Conservation (phyloP, 1,284 basidiomycete species). For the Trichosporon faecale region DNA sequence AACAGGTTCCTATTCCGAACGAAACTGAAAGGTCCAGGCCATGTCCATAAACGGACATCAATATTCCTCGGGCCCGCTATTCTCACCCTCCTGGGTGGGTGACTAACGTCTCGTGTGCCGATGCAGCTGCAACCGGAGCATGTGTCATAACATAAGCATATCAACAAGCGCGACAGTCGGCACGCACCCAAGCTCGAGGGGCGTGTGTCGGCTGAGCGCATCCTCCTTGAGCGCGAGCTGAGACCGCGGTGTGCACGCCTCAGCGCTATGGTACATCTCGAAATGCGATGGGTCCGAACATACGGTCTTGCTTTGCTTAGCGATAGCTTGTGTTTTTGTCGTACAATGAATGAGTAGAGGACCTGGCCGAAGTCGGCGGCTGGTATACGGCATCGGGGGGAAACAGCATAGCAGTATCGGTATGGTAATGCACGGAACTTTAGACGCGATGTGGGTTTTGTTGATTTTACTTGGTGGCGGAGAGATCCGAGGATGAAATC, state of each 20-base stretch:
- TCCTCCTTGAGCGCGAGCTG: background rate
- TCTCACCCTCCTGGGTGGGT: background rate
- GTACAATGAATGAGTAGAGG: background rate
- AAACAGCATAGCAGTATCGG: background rate
- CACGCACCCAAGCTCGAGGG: background rate
- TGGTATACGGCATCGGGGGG: background rate
- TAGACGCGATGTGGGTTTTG: background rate
- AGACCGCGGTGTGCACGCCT: background rate
- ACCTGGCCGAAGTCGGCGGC: background rate
- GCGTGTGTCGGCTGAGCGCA: background rate
- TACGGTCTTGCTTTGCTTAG: background rate
- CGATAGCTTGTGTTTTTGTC: background rate
- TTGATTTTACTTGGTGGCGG: background rate
- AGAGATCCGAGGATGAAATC: background rate
- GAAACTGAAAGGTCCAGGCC: too few species aligned
- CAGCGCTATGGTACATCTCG: background rate
- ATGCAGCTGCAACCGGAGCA: background rate
- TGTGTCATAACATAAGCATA: slow-evolving; percentile 1
- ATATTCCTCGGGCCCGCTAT: background rate
- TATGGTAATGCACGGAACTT: background rate
- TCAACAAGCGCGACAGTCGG: background rate
- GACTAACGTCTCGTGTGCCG: background rate
- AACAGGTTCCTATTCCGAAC: too few species aligned
- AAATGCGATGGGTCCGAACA: background rate
- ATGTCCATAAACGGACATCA: too few species aligned